Conservation (phyloP, 176 grass and related monocot genomes). For the Carex cristatella region DNA sequence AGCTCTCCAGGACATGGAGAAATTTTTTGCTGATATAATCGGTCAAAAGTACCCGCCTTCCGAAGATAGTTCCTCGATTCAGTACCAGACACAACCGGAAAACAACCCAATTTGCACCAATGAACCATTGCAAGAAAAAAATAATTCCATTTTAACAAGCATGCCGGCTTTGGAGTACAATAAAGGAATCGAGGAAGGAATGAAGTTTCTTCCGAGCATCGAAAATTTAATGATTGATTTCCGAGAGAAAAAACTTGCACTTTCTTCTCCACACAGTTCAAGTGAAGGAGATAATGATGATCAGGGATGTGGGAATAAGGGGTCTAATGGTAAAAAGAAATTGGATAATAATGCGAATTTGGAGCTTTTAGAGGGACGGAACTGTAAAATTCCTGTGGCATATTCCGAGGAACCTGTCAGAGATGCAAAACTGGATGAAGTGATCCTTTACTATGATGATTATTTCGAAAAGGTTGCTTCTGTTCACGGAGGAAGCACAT, state of each 20-base stretch:
- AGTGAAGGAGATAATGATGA: neutral
- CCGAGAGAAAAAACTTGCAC: neutral
- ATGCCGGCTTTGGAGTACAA: neutral
- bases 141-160: neutral
- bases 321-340: neutral
- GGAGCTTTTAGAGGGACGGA: conserved; percentile 25
- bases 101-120: neutral
- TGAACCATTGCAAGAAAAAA: neutral
- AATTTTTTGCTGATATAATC: conserved; percentile 30
- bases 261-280: neutral
- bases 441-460: conserved; percentile 17
- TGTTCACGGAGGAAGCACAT: neutral
- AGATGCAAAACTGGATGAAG: conserved; percentile 18
- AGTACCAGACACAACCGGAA: neutral
- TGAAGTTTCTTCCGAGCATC: conserved; percentile 24
- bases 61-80: neutral
- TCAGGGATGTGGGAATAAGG: neutral
- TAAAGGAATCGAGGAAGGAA: conserved; percentile 28
- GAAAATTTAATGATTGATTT: conserved; percentile 18
- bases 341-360: neutral
- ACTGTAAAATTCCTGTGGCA: neutral
- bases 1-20: conserved; percentile 22
- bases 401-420: conserved; percentile 7
- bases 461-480: conserved; percentile 4
- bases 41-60: conserved; percentile 21